Percentiles rank a stretch among this genome's conserved stretches.
Evolutionary conservation across 1,284 basidiomycete genomes (phyloP).

Genomic region (Puccinia horiana): DNA sequence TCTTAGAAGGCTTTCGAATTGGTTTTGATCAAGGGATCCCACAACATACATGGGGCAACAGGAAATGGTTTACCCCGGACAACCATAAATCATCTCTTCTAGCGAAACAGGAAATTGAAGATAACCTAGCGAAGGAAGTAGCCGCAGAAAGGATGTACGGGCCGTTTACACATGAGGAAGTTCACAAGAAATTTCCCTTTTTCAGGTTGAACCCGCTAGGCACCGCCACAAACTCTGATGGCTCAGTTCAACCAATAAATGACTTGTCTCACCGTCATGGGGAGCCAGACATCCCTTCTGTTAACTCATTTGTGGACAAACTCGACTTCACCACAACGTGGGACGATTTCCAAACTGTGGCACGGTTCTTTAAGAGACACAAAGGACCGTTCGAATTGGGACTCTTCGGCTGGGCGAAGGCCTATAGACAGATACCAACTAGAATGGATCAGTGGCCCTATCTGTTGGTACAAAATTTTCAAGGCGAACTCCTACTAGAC

Average conservation of each 20-base stretch:
- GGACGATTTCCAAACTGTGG: background rate
- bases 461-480: background rate
- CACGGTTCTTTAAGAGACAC: background rate
- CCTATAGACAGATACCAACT: background rate
- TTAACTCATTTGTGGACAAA: constrained; percentile 6
- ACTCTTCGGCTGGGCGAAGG: constrained; percentile 7
- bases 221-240: background rate
- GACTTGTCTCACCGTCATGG: background rate
- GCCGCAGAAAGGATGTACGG: background rate
- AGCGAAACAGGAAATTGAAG: background rate
- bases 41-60: background rate
- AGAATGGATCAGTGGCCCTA: background rate
- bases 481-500: background rate
- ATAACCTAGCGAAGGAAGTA: background rate
- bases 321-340: background rate
- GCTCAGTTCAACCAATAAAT: background rate
- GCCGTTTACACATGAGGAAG: background rate
- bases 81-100: background rate
- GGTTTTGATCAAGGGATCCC: constrained; percentile 31
- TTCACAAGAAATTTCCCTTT: background rate
- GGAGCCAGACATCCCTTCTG: background rate
- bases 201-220: constrained; percentile 5
- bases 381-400: background rate
- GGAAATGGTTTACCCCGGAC: background rate
- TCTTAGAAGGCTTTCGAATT: background rate